These are phyloP conservation scores for Lunularia cruciata DNA, from an alignment of 225 moss, liverwort and hornwort species.

Conservation along the genomic window DNA sequence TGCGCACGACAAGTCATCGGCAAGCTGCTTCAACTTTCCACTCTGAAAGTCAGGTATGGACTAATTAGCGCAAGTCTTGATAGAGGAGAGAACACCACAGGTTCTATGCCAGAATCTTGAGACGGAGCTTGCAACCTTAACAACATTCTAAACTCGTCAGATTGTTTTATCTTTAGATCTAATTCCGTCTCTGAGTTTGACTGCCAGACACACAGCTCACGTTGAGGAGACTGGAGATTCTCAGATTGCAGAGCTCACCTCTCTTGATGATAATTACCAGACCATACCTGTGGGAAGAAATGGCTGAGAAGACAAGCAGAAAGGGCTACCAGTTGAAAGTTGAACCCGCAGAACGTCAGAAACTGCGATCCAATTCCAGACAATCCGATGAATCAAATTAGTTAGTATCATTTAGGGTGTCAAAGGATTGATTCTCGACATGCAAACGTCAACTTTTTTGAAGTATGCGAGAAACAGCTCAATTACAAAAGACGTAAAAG, in stretches of 20 bases:
- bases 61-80: too few relatives aligned
- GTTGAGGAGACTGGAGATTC: too few relatives aligned
- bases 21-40: conserved; percentile 9
- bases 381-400: not conserved
- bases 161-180: too few relatives aligned
- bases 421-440: not conserved
- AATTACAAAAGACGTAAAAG: not conserved
- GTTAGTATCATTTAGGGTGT: not conserved
- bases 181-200: too few relatives aligned
- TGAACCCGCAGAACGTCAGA: conserved; percentile 27
- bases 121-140: too few relatives aligned
- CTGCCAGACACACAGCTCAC: too few relatives aligned
- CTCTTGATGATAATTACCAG: too few relatives aligned
- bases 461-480: not conserved
- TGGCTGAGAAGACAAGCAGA: not conserved
- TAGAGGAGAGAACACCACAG: too few relatives aligned
- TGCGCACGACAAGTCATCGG: conserved; percentile 23
- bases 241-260: too few relatives aligned
- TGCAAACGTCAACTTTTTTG: too few relatives aligned
- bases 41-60: conserved; percentile 13
- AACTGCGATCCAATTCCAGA: conserved; percentile 8
- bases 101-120: too few relatives aligned
- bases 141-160: too few relatives aligned
- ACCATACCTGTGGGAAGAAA: conserved; percentile 14
- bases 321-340: conserved; percentile 14